These are phyloP conservation scores for Ophiostoma montium DNA, from an alignment of 2,329 filamentous ascomycete genomes.

Conservation along the genomic window DNA sequence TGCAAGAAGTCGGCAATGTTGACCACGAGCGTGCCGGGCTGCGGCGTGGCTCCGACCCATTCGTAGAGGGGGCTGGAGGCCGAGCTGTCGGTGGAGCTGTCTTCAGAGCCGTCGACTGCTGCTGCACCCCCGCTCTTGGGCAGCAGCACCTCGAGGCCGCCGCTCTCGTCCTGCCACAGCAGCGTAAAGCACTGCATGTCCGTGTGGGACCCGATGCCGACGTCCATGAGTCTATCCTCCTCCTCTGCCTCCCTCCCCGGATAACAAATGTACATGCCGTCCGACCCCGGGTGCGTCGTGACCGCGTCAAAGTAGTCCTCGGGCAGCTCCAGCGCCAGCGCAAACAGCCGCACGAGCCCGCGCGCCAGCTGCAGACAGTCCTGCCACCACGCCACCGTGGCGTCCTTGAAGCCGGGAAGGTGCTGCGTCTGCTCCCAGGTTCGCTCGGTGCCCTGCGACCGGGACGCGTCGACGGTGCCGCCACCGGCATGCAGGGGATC, in stretches of 20 bases:
- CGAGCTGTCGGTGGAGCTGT: not conserved
- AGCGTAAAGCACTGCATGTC: constrained; percentile 26
- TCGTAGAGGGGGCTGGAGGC: constrained; percentile 1
- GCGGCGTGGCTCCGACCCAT: constrained; percentile 10
- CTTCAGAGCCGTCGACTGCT: not conserved
- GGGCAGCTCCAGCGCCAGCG: constrained; percentile 13
- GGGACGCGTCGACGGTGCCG: not conserved
- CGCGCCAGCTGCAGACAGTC: constrained; percentile 13
- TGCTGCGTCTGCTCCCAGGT: constrained; percentile 15
- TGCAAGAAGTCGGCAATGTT: constrained; percentile 15
- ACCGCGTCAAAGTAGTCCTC: constrained; percentile 26
- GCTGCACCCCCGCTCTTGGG: not conserved
- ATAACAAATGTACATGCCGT: constrained; percentile 16
- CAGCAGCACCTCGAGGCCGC: constrained; percentile 12
- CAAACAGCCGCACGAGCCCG: constrained; percentile 14
- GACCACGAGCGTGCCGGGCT: constrained; percentile 12
- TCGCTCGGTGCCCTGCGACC: constrained; percentile 13
- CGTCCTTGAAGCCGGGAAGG: constrained; percentile 14
- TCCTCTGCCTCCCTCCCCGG: not conserved
- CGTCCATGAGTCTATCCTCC: constrained; percentile 15
- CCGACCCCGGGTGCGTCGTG: constrained; percentile 22
- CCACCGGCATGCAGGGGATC: constrained; percentile 10
- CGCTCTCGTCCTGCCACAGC: constrained; percentile 11
- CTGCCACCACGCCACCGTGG: constrained; percentile 15
- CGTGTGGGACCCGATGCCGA: constrained; percentile 32